Evolutionary conservation across 106 monocot genomes (phyloP).

Genomic region (Allium sativum): DNA sequence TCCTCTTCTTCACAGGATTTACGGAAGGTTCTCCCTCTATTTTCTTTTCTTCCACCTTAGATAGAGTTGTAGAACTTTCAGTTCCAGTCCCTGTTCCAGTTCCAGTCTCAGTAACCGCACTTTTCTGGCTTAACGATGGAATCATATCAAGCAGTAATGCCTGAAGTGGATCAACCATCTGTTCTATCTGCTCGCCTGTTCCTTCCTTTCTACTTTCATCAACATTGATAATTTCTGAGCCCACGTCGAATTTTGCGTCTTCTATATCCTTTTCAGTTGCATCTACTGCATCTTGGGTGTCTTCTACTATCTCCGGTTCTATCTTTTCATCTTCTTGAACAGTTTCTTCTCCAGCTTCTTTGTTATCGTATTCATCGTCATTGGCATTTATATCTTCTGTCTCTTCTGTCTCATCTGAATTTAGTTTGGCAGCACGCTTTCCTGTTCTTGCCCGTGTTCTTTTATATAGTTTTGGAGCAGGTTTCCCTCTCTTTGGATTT

Average conservation of each 20-base stretch:
- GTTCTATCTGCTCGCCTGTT: conserved; percentile 32
- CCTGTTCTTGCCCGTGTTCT: conserved; percentile 47
- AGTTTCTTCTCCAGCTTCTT: background rate
- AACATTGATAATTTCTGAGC: conserved; percentile 1
- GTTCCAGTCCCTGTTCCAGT: conserved; percentile 10
- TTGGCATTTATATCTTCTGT: conserved; percentile 7
- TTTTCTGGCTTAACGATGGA: conserved; percentile 62
- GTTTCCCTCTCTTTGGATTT: conserved; percentile 17
- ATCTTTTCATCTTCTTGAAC: background rate
- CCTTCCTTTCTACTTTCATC: conserved; percentile 8
- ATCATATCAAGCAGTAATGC: conserved; percentile 91
- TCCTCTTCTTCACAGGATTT: conserved; percentile 52
- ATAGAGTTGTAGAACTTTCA: background rate
- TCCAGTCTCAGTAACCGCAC: background rate
- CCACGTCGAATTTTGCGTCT: conserved; percentile 8
- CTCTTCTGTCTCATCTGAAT: conserved; percentile 30
- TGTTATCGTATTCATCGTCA: conserved; percentile 6
- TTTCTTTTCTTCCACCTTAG: conserved; percentile 9
- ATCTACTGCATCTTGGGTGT: background rate
- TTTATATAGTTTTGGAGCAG: conserved; percentile 18
- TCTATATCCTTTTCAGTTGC: background rate
- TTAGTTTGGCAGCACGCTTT: conserved; percentile 32
- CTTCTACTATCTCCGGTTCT: conserved; percentile 1
- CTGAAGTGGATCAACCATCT: conserved; percentile 61
- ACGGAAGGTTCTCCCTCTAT: conserved; percentile 1